Conservation (phyloP, 83 land plant genomes). For the Larix sibirica region DNA sequence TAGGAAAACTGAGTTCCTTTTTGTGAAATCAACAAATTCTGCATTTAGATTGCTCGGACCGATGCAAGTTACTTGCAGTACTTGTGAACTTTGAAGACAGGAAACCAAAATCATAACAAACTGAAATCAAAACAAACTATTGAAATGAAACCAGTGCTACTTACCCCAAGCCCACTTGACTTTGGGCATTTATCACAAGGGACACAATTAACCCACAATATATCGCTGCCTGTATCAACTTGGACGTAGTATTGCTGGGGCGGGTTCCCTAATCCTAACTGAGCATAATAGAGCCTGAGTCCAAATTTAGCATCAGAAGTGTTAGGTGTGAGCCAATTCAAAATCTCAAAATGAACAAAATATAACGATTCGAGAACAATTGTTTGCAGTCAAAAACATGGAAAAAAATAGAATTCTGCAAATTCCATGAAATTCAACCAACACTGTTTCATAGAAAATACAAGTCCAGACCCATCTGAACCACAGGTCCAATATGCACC, state of each 20-base stretch:
- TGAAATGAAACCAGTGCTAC: not conserved
- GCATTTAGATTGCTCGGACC: not conserved
- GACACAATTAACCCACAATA: conserved; percentile 66
- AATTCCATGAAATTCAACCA: not conserved
- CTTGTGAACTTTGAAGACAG: not conserved
- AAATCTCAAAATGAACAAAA: not conserved
- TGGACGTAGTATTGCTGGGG: conserved; percentile 58
- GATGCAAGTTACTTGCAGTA: not conserved
- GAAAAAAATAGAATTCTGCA: not conserved
- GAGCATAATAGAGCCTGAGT: conserved; percentile 63
- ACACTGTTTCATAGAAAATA: no score
- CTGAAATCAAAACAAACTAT: not conserved
- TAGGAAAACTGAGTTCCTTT: not conserved
- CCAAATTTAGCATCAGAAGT: not conserved
- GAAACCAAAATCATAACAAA: not conserved
- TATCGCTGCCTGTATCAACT: conserved; percentile 71
- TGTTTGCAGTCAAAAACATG: not conserved
- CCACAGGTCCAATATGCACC: no score
- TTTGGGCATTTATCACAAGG: conserved; percentile 51
- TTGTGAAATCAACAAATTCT: not conserved
- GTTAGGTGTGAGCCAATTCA: not conserved
- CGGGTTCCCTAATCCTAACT: conserved; percentile 60
- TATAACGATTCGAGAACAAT: not conserved
- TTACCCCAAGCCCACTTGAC: conserved; percentile 60
- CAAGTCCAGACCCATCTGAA: no score